These are phyloP conservation scores for Carex littledalei DNA, from an alignment of 176 grass and related monocot species.

Conservation along the genomic window DNA sequence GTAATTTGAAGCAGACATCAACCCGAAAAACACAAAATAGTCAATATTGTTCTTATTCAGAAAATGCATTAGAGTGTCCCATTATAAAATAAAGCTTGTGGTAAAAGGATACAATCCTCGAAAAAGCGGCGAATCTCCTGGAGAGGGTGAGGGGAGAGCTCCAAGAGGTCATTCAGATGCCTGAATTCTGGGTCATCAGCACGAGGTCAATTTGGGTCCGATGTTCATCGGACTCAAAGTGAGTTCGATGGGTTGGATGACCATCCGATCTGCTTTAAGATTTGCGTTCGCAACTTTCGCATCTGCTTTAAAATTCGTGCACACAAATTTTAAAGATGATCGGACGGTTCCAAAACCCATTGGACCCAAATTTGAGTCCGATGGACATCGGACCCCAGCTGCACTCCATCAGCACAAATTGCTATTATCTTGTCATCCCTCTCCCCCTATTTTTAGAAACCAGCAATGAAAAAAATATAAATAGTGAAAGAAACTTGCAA, in stretches of 20 bases:
- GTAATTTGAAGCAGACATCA: too few species aligned
- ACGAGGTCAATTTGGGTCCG: neutral
- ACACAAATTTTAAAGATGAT: too few species aligned
- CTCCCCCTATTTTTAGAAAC: slow-evolving; percentile 29
- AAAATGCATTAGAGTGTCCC: neutral
- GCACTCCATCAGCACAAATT: slow-evolving; percentile 36
- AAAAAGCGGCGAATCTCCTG: slow-evolving; percentile 69
- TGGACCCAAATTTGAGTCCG: too few species aligned
- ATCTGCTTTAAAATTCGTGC: too few species aligned
- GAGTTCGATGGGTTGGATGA: too few species aligned
- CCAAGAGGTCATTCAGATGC: slow-evolving; percentile 50
- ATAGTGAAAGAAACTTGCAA: neutral
- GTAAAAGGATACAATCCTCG: slow-evolving; percentile 47
- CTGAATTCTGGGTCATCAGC: slow-evolving; percentile 63
- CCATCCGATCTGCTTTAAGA: too few species aligned
- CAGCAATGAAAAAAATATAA: neutral
- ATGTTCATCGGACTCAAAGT: too few species aligned
- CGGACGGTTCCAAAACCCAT: too few species aligned
- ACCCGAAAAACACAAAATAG: too few species aligned
- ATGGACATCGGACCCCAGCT: too few species aligned
- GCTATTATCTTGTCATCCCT: slow-evolving; percentile 85
- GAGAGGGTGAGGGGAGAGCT: slow-evolving; percentile 59
- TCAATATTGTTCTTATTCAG: too few species aligned
- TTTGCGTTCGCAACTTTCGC: too few species aligned
- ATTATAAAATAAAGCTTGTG: neutral